Conservation (phyloP, 139 green algal species). For the Zygnema cylindricum region DNA sequence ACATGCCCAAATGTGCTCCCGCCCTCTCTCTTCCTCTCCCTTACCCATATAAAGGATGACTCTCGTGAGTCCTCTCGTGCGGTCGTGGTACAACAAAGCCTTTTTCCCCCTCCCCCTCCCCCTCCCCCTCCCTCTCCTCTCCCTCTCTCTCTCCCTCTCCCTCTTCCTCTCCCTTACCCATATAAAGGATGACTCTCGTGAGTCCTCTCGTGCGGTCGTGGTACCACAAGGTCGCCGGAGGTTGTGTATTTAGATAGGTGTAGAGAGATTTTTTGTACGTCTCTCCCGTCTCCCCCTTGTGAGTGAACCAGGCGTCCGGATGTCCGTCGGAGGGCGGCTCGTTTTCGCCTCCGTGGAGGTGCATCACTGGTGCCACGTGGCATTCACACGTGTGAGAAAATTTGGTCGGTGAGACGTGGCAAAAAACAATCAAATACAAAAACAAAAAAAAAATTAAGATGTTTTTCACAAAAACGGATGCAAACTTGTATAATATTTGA, state of each 20-base stretch:
- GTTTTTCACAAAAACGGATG: background rate
- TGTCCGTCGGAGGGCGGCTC: constrained; percentile 20
- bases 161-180: constrained; percentile 28
- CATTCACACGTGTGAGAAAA: background rate
- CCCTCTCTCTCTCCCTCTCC: background rate
- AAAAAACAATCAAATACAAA: too few species aligned
- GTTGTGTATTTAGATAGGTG: constrained; percentile 37
- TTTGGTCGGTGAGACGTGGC: background rate
- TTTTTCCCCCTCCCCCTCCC: background rate
- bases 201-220: constrained; percentile 50
- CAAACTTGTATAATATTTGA: background rate
- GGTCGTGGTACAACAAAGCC: constrained; percentile 46
- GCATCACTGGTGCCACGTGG: background rate
- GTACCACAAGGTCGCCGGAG: constrained; percentile 42
- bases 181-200: constrained; percentile 41
- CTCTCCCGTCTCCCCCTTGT: background rate
- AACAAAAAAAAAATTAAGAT: background rate
- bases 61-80: constrained; percentile 23
- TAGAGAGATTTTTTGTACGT: background rate
- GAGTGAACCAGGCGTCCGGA: constrained; percentile 40
- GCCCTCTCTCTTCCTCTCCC: background rate
- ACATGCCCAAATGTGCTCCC: background rate
- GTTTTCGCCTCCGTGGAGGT: constrained; percentile 36
- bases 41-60: constrained; percentile 7
- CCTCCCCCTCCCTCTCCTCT: background rate